These are phyloP conservation scores for Gliomastix tumulicola DNA, from an alignment of 2,329 filamentous ascomycete genomes.

Conservation along the genomic window DNA sequence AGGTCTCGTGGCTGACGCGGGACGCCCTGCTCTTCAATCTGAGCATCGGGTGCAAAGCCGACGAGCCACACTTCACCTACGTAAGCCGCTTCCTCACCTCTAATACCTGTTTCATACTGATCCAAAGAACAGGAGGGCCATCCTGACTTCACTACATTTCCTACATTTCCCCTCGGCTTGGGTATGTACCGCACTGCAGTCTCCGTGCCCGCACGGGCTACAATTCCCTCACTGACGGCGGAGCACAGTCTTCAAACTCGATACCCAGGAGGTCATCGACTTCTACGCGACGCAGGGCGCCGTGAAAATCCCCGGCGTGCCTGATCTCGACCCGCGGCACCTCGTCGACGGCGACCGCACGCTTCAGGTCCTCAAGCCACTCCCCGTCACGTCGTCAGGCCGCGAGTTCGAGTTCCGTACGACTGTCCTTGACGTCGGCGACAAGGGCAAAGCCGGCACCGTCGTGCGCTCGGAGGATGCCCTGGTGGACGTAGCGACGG, in stretches of 20 bases:
- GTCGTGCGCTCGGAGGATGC: constrained; percentile 61
- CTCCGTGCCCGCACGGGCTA: too few relatives aligned
- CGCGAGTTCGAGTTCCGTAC: constrained; percentile 40
- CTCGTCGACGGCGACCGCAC: constrained; percentile 63
- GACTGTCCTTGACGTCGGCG: constrained; percentile 53
- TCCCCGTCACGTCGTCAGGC: constrained; percentile 55
- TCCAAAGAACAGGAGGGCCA: not conserved
- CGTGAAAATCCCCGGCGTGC: constrained; percentile 55
- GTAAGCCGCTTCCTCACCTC: constrained; percentile 37
- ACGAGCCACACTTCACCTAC: constrained; percentile 84
- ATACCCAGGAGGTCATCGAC: constrained; percentile 59
- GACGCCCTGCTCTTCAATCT: constrained; percentile 80
- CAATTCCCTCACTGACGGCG: too few relatives aligned
- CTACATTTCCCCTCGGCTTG: not conserved
- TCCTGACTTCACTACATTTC: not conserved
- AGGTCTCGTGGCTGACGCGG: constrained; percentile 76
- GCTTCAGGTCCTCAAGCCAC: constrained; percentile 55
- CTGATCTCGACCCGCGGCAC: constrained; percentile 55
- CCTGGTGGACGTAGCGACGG: constrained; percentile 53
- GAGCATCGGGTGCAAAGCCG: constrained; percentile 72
- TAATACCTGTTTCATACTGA: not conserved
- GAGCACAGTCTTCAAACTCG: constrained; percentile 61
- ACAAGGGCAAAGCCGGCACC: constrained; percentile 64
- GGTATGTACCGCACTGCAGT: too few relatives aligned
- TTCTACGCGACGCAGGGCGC: constrained; percentile 55